Percentiles rank a stretch among this genome's conserved stretches.
Evolutionary conservation across 1,139 yeast genomes (phyloP).

Genomic region (Candida glucosophila): DNA sequence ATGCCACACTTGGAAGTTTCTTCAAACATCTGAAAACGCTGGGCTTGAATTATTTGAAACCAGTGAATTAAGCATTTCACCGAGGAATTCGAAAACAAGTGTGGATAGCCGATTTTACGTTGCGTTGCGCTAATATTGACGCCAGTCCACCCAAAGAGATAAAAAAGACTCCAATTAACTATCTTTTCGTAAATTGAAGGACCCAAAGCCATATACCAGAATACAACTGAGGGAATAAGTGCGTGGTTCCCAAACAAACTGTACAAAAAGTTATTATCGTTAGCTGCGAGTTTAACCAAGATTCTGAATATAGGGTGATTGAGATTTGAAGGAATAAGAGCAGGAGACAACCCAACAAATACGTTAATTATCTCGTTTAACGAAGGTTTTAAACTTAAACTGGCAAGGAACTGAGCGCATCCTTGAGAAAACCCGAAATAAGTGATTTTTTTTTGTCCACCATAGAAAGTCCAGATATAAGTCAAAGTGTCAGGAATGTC

Average conservation of each 20-base stretch:
- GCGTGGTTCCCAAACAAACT: slow-evolving; percentile 35
- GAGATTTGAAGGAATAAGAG: slow-evolving; percentile 34
- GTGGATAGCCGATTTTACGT: slow-evolving; percentile 35
- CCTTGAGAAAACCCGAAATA: slow-evolving; percentile 42
- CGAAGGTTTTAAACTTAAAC: slow-evolving; percentile 29
- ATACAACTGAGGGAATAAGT: slow-evolving; percentile 35
- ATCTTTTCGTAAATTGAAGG: slow-evolving; percentile 23
- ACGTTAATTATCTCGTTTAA: slow-evolving; percentile 23
- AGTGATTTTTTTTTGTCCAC: slow-evolving; percentile 11
- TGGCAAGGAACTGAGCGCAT: slow-evolving; percentile 37
- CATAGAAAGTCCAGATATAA: slow-evolving; percentile 33
- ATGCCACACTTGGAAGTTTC: slow-evolving; percentile 26
- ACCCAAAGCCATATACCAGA: slow-evolving; percentile 36
- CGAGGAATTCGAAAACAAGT: slow-evolving; percentile 39
- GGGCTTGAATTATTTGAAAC: slow-evolving; percentile 36
- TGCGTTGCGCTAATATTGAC: slow-evolving; percentile 24
- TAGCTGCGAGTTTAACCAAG: slow-evolving; percentile 29
- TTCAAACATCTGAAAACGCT: slow-evolving; percentile 40
- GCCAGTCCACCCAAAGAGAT: slow-evolving; percentile 36
- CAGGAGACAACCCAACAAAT: slow-evolving; percentile 39
- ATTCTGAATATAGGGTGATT: slow-evolving; percentile 28
- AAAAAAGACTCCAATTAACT: slow-evolving; percentile 27
- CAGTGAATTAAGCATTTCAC: slow-evolving; percentile 40
- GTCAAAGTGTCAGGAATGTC: slow-evolving; percentile 74
- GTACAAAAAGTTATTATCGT: slow-evolving; percentile 22